Percentiles rank a stretch among this genome's conserved stretches.
These are phyloP conservation scores for Rutstroemia sp. DNA, from an alignment of 2,329 filamentous ascomycete genomes.

Conservation along the genomic window DNA sequence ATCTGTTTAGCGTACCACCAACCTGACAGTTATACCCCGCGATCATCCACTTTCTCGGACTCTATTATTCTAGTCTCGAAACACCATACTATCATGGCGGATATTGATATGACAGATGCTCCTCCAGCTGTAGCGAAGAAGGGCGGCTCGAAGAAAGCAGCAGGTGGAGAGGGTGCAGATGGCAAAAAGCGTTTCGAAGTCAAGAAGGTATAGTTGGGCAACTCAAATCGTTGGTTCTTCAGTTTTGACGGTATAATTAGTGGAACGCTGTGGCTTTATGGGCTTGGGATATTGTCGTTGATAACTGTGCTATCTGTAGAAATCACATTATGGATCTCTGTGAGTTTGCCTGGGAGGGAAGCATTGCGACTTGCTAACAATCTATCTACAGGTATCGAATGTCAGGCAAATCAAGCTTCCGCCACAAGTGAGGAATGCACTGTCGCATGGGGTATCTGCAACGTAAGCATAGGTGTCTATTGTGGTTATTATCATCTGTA, in stretches of 20 bases:
- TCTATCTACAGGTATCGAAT: constrained; percentile 70
- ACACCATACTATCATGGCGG: constrained; percentile 58
- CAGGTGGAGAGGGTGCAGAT: constrained; percentile 46
- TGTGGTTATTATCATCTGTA: constrained; percentile 2
- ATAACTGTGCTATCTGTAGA: constrained; percentile 98
- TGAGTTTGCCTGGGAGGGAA: constrained; percentile 36
- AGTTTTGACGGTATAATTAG: constrained; percentile 38
- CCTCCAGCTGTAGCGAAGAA: constrained; percentile 51
- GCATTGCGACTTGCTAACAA: constrained; percentile 9
- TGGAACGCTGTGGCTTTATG: constrained; percentile 98
- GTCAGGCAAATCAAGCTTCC: constrained; percentile 96
- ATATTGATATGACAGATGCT: constrained; percentile 94
- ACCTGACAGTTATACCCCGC: constrained; percentile 14
- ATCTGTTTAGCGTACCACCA: too few relatives aligned
- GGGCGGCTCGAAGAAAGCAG: constrained; percentile 41
- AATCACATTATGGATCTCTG: constrained; percentile 99
- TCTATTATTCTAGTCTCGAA: neutral
- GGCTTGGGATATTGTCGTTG: constrained; percentile 99
- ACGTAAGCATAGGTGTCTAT: constrained; percentile 53
- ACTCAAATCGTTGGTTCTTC: neutral
- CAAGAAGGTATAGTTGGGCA: constrained; percentile 67
- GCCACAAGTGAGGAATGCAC: constrained; percentile 97
- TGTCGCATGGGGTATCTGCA: constrained; percentile 98
- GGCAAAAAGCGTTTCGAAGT: constrained; percentile 96
- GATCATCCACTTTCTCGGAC: constrained; percentile 3